Evolutionary conservation across 176 grass and related monocot genomes (phyloP), one percentile per base, ranked within the genome.

Genomic region (Paspalum vaginatum): DNA sequence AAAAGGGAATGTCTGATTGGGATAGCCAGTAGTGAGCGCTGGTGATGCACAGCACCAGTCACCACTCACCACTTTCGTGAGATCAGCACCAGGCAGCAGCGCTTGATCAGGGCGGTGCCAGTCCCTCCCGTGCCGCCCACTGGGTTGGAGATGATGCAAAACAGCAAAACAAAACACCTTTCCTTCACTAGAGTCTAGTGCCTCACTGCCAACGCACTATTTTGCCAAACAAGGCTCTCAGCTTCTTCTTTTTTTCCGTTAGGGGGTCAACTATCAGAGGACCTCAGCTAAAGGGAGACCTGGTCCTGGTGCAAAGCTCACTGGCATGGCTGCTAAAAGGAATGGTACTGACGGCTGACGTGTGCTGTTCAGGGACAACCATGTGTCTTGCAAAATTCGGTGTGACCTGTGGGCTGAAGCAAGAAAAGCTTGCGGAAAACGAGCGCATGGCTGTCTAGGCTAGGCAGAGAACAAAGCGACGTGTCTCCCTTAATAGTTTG

Each of bases 211-310:
- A 1, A 27, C 6, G 43, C 75, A 67, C 86, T 50, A 56, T 74
- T 47, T 78, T 67, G 51, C 50, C 75, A 84, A 83, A 86, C 66
- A 73, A 74, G 84, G 76, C 11, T 37, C 84, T 85, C 8, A 12
- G 16, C 37, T 17, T 32, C 32, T 32, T 32, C 3, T 32, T 32
- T 12, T 24, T 65, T 80, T 47, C 55, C 64, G 72, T 56, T 87
- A 80, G 65, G 46, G 79, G 75, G 72, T 87, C 85, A 82, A 87
- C 79, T 82, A 26, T 71, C 65, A 71, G 48, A n/a, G 76, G 44
- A 48, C 59, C 68, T 65, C 75, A 71, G 27, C 69, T 47, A 77
- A 75, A 76, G 68, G 47, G 63, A 22, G 57, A 54, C 46, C 16
- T 63, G 24, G 65, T 54, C 55, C 56, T 15, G 85, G 71, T 47